These are phyloP conservation scores for Cyberlindnera petersonii DNA, from an alignment of 805 yeast genomes.

Conservation along the genomic window DNA sequence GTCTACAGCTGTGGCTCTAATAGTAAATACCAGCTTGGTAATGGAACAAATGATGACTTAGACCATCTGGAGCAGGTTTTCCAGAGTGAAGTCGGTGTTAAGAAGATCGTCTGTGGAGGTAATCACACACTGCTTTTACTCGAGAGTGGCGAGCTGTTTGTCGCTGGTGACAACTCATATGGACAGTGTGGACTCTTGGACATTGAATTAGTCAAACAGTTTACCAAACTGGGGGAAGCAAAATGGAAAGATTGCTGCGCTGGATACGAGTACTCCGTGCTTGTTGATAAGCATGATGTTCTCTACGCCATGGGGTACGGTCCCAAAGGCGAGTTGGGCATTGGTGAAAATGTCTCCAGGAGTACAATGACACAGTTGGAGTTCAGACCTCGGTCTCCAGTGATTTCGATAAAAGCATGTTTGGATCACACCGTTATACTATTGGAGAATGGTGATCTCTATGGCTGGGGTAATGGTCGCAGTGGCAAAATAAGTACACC, in stretches of 20 bases:
- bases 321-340: slow-evolving; percentile 70
- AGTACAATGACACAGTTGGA: slow-evolving; percentile 8
- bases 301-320: slow-evolving; percentile 63
- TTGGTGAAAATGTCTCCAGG: slow-evolving; percentile 28
- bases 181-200: slow-evolving; percentile 53
- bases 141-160: slow-evolving; percentile 48
- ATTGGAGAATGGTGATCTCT: slow-evolving; percentile 39
- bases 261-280: slow-evolving; percentile 76
- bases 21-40: slow-evolving; percentile 74
- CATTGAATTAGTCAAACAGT: slow-evolving; percentile 12
- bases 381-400: slow-evolving; percentile 7
- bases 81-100: slow-evolving; percentile 26
- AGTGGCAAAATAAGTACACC: slow-evolving; percentile 47
- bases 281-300: slow-evolving; percentile 38
- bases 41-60: slow-evolving; percentile 48
- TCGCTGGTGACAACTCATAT: slow-evolving; percentile 53
- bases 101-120: slow-evolving; percentile 70
- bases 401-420: slow-evolving; percentile 33
- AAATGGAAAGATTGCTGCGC: slow-evolving; percentile 50
- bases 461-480: slow-evolving; percentile 69
- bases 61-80: slow-evolving; percentile 24
- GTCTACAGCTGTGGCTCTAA: slow-evolving; percentile 77
- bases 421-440: slow-evolving; percentile 43
- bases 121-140: slow-evolving; percentile 71
- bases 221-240: slow-evolving; percentile 19